A percentile compares a stretch with the other conserved stretches of the same genome.
Conservation (phyloP, 805 yeast species). For the Wickerhamomyces kurtzmanii region DNA sequence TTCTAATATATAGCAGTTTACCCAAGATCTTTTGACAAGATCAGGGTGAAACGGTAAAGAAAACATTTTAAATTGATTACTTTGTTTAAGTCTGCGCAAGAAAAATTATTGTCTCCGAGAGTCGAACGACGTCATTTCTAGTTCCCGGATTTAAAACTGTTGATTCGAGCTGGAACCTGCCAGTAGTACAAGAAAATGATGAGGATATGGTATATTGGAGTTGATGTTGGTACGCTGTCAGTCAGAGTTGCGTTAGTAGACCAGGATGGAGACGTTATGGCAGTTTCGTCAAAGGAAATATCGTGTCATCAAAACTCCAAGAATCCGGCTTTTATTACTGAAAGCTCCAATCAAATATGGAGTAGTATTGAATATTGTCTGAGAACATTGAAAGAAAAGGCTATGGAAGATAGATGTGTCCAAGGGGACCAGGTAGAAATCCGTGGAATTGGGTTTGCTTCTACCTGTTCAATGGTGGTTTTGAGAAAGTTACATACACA, state of each 20-base stretch:
- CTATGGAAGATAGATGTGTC: background rate
- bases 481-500: slow-evolving; percentile 15
- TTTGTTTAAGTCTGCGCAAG: no score
- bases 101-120: no score
- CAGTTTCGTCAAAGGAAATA: slow-evolving; percentile 9
- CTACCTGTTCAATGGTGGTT: slow-evolving; percentile 54
- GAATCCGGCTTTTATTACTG: slow-evolving; percentile 23
- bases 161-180: no score
- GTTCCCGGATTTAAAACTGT: no score
- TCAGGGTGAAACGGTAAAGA: no score
- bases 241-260: slow-evolving; percentile 29
- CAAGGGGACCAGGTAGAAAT: no score
- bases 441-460: slow-evolving; percentile 30
- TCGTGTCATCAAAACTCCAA: slow-evolving; percentile 12
- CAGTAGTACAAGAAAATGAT: no score
- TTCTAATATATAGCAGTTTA: no score
- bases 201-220: slow-evolving; percentile 30
- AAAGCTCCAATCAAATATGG: slow-evolving; percentile 30
- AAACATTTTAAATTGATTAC: no score
- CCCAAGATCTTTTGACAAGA: no score
- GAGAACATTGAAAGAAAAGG: slow-evolving; percentile 1
- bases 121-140: no score
- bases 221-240: slow-evolving; percentile 43
- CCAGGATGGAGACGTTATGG: slow-evolving; percentile 9
- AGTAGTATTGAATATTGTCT: slow-evolving; percentile 19